phyloP scores from a whole-genome alignment of 305 asterid species.

The Rubia occidens region DNA sequence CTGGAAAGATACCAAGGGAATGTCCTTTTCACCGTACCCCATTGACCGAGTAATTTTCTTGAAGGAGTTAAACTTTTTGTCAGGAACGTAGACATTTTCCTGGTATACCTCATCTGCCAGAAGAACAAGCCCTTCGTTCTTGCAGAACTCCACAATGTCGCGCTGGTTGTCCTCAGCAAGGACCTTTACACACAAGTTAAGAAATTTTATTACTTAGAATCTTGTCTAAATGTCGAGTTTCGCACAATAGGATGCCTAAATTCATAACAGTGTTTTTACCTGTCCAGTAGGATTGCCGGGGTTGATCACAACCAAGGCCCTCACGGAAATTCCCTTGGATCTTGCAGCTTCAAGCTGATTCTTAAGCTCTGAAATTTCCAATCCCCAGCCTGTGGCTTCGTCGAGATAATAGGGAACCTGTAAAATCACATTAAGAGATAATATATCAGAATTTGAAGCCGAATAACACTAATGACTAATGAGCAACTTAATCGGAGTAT shows the following conservation, averaged over 20 bases:
- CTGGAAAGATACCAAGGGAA: slow-evolving; percentile 78
- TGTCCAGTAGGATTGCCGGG: slow-evolving; percentile 95
- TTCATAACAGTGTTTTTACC: slow-evolving; percentile 39
- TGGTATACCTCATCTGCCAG: slow-evolving; percentile 92
- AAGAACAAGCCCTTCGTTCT: slow-evolving; percentile 82
- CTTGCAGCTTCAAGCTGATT: slow-evolving; percentile 63
- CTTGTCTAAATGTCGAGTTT: not conserved
- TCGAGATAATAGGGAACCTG: slow-evolving; percentile 89
- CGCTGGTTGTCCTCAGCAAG: slow-evolving; percentile 65
- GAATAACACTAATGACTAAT: not conserved
- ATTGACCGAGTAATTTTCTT: slow-evolving; percentile 67
- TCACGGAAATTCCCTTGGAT: slow-evolving; percentile 51
- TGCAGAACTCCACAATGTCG: slow-evolving; percentile 81
- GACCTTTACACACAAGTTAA: slow-evolving; percentile 38
- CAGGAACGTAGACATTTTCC: slow-evolving; percentile 79
- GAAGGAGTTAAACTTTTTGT: slow-evolving; percentile 74
- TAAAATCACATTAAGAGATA: slow-evolving; percentile 13
- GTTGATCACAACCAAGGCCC: slow-evolving; percentile 86
- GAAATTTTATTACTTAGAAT: slow-evolving; percentile 5
- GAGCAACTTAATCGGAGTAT: slow-evolving; percentile 2
- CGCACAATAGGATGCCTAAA: slow-evolving; percentile 32
- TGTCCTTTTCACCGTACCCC: slow-evolving; percentile 75
- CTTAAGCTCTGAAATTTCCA: slow-evolving; percentile 64
- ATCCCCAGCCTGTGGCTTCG: slow-evolving; percentile 85
- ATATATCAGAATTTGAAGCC: slow-evolving; percentile 12